Base-by-base conservation (phyloP, 177 flowering plant species). In the Vitis hybrid region DNA sequence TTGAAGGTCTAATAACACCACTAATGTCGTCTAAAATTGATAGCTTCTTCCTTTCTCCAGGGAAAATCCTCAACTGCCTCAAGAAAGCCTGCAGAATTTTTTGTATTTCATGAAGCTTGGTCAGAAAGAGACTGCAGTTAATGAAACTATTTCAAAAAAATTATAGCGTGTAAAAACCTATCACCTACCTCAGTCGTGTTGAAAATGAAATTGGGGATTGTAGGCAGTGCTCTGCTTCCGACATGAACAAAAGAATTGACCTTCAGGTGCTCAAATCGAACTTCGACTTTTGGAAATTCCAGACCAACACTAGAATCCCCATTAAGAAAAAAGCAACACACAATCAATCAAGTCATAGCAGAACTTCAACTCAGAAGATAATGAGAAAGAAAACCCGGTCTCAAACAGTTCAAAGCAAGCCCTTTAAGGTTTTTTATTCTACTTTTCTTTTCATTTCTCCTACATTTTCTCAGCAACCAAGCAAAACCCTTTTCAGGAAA, bases 191-290 rank as follows among this genome's bases (percentile, higher is more conserved):
- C 99, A 57, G 89, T 60, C 90, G 87, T 89, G 82, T 96, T 91
- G 71, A 80, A 70, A 50, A 96, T 82, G 73, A 89, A 96, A 77
- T 96, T 96, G 26, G 99, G 97, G 81, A 96, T 88, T 7, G 99
- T 96, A n/a, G 99, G 99, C 76, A 96, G 74, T 18, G 98, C 99
- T 81, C 99, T 89, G 76, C 97, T 90, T 73, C 99, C 98, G 22
- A 86, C 81, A 61, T 88, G 97, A 34, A 94, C 91, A 68, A 74
- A 87, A 34, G 99, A 74, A 65, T 91, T 90, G 56, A 96, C 92
- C 58, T 75, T 85, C 60, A 96, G 79, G 72, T 87, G 72, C 81
- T 92, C 82, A 79, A 87, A 91, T 48, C 99, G 84, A 75, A 96
- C 97, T 79, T 94, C 98, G 50, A 92, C 82, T 83, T 88, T 92